Evolutionary conservation across 2,329 filamentous ascomycete genomes (phyloP), one percentile per base, ranked within the genome.

Genomic region (Colletotrichum sansevieriae): DNA sequence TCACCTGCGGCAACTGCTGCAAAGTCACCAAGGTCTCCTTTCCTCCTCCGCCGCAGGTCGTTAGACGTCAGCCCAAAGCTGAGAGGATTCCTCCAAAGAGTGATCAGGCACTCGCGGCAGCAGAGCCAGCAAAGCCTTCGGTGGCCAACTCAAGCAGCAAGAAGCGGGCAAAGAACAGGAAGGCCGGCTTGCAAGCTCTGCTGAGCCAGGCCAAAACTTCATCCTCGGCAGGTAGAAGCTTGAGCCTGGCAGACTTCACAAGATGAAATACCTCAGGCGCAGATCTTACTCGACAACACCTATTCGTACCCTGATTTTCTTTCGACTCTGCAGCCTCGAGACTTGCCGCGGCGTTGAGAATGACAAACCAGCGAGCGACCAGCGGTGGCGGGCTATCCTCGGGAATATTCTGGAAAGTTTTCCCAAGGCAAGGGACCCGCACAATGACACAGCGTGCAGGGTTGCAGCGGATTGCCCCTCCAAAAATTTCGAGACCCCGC

Each of bases 151-250:
- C 87, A 8, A 88, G 79, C 78, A 90, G 87, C 79, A 90, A 88
- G 78, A 91, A 90, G 79, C 83, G 89, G 57, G 87, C 89, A 37
- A 91, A 89, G 79, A 86, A 81, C 70, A 83, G 89, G 68, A 92
- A 91, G 77, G 86, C 88, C 39, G 89, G 88, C 1, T 80, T 92
- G n/a, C 87, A 91, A 75, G 88, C 89, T 58, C 76, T 92, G 46
- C 80, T 92, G n/a, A 83, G 84, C 55, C 86, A 88, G 71, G 82
- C 81, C 59, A 82, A 81, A 74, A 73, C 80, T 4, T 73, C 81
- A 12, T 80, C 75, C 46, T 71, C 76, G 68, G 65, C 75, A 11
- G 74, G 73, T 37, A 78, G 81, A 3, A 80, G 80, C 18, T 76
- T 89, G 35, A 88, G 84, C 70, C 81, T 90, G n/a, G 80, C 84